Evolutionary conservation across 257 asterid species (phyloP), one percentile per base, ranked within the genome.

Genomic region (Rehmannia glutinosa): DNA sequence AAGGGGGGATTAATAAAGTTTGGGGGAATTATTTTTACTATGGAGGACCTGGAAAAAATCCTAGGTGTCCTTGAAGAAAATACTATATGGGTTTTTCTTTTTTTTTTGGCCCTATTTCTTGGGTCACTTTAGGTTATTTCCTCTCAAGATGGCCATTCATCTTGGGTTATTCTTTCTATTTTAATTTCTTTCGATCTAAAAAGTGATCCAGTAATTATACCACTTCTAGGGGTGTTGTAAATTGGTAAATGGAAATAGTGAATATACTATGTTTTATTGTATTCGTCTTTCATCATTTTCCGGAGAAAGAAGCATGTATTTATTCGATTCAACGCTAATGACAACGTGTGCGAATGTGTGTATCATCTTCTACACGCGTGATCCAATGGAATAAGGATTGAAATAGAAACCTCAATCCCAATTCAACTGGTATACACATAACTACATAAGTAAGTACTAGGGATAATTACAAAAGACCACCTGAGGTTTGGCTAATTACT

Each of bases 41-140:
- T 64, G 88, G 88, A 73, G 88, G 88, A n/a, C 88, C 88, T 0
- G 88, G 88, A 5, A 77, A 72, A 83, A 83, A 78, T 70, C 11
- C 82, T 32, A 77, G 77, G 52, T 83, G 88, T 66, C 73, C 80
- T 63, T 83, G 49, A 77, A 64, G 13, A 10, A 25, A 5, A 16
- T 8, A 30, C 24, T 57, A 53, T 23, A 17, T 49, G 69, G 66
- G 38, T 25, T 42, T 10, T 39, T 21, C 12, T 47, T 24, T 5
- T 28, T n/a, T 25, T 38, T 49, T 66, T 20, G 6, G 1, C 62
- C 55, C 56, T 4, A 8, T 15, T 19, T 49, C 19, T 13, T 52
- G 62, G 72, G 65, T 68, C 65, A 45, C 65, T 65, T 69, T 62
- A 67, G 79, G 73, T 46, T 58, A 42, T 45, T 63, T 70, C 24